phyloP scores from a whole-genome alignment of 2,329 filamentous ascomycete genomes.

The Trichophyton verrucosum region DNA sequence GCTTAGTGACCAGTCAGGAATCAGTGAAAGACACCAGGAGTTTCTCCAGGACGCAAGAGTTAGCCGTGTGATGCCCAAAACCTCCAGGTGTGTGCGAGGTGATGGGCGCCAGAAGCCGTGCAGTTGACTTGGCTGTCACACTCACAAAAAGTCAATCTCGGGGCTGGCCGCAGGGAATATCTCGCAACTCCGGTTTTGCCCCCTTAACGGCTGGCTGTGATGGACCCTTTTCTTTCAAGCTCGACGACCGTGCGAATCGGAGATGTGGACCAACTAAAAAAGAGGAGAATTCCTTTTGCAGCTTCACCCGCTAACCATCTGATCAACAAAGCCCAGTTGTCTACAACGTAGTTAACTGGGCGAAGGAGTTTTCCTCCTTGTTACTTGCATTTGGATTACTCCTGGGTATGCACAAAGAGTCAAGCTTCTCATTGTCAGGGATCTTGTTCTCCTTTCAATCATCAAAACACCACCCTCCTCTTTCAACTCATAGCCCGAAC shows the following conservation, averaged over 20 bases:
- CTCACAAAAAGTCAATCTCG: background rate
- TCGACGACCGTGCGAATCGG: background rate
- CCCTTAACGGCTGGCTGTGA: background rate
- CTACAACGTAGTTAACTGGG: background rate
- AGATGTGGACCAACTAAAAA: background rate
- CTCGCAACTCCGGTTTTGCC: background rate
- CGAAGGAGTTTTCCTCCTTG: background rate
- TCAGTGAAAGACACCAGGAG: background rate
- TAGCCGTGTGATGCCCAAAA: background rate
- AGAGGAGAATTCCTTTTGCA: slow-evolving; percentile 1
- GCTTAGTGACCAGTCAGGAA: background rate
- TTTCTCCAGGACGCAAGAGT: background rate
- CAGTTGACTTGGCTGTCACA: background rate
- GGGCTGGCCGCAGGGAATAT: background rate
- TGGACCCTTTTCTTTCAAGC: background rate
- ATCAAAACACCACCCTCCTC: background rate
- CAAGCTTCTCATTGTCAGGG: background rate
- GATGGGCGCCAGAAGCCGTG: background rate
- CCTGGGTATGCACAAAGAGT: background rate
- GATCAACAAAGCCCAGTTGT: background rate
- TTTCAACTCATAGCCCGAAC: background rate
- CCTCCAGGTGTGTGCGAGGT: background rate
- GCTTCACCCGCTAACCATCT: background rate
- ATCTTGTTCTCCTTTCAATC: background rate
- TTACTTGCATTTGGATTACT: background rate